Conservation (phyloP, 106 monocot species). For the Narthecium ossifragum region DNA sequence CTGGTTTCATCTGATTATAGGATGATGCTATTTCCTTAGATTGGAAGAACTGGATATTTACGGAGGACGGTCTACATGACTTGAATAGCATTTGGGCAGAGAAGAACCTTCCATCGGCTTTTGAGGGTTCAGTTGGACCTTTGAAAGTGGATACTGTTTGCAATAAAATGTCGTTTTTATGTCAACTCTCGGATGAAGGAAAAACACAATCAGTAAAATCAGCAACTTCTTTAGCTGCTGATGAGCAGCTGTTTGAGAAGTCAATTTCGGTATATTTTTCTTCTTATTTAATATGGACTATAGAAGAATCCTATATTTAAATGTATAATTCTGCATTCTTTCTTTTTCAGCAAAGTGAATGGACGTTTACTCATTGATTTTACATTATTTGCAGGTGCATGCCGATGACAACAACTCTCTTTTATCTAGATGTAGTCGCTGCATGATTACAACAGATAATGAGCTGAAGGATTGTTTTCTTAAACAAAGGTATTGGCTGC, state of each 20-base stretch:
- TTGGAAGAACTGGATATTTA: slow-evolving; percentile 72
- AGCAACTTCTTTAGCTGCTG: slow-evolving; percentile 4
- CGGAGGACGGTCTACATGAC: slow-evolving; percentile 16
- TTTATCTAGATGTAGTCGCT: slow-evolving; percentile 5
- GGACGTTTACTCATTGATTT: slow-evolving; percentile 5
- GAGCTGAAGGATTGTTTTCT: slow-evolving; percentile 11
- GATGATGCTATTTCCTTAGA: slow-evolving; percentile 38
- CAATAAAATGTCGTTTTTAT: slow-evolving; percentile 1
- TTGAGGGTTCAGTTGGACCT: slow-evolving; percentile 29
- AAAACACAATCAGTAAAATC: not conserved
- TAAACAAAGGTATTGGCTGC: slow-evolving; percentile 40
- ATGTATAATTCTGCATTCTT: not conserved
- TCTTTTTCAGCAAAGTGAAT: not conserved
- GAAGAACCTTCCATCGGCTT: slow-evolving; percentile 20
- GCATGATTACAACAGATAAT: slow-evolving; percentile 11
- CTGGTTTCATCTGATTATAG: slow-evolving; percentile 27
- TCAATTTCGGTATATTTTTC: slow-evolving; percentile 5
- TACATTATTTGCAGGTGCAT: slow-evolving; percentile 19
- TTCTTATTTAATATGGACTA: too few relatives aligned
- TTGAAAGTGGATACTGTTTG: slow-evolving; percentile 37
- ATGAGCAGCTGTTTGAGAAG: not conserved
- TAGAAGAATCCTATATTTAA: too few relatives aligned
- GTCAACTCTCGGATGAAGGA: slow-evolving; percentile 17
- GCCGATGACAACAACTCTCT: slow-evolving; percentile 3
- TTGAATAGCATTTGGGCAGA: slow-evolving; percentile 8